Base-by-base conservation (phyloP, 2,329 filamentous ascomycete genomes). In the Fusarium sp. region DNA sequence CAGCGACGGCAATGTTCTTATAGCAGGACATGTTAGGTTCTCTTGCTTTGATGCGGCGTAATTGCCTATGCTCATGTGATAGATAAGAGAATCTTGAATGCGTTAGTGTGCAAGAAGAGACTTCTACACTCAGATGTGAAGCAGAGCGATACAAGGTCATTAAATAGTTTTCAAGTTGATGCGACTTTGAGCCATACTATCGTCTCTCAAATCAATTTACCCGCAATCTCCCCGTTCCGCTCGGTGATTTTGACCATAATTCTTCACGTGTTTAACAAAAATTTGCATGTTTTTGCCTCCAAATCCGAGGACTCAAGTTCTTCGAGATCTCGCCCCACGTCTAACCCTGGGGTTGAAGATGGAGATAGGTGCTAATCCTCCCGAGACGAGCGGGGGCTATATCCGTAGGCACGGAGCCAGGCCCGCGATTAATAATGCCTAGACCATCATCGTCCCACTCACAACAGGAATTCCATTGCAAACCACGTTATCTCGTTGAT, bases 291-390 rank as follows among this genome's bases (percentile, higher is more conserved):
- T 25, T 35, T 35, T 1, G 33, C 6, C 16, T 7, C 33, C 33
- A 35, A 35, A 7, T 35, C 13, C 14, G 6, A 35, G 6, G 33
- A 35, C 6, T 16, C 33, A 35, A 16, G 33, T 6, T n/a, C n/a
- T 36, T 36, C n/a, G 13, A 9, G 11, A 5, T 57, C 8, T 35
- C 14, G 29, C 52, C 40, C 63, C 63, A 65, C 42, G 11, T 65
- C 54, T 60, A 20, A 31, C 20, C 65, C 59, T 57, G 40, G 59
- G 65, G 40, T 65, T 50, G 40, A 68, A 35, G 50, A 57, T 59
- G 47, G 60, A 42, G 20, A 38, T 38, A 35, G 56, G 22, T 10
- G 33, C 11, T 25, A 36, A 59, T 59, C 40, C 35, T 6, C 20
- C 56, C 56, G 56, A 58, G 33, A 18, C 8, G 31, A 18, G 5